Evolutionary conservation across 257 asterid species (phyloP).

Genomic region (Nemophila menziesii): DNA sequence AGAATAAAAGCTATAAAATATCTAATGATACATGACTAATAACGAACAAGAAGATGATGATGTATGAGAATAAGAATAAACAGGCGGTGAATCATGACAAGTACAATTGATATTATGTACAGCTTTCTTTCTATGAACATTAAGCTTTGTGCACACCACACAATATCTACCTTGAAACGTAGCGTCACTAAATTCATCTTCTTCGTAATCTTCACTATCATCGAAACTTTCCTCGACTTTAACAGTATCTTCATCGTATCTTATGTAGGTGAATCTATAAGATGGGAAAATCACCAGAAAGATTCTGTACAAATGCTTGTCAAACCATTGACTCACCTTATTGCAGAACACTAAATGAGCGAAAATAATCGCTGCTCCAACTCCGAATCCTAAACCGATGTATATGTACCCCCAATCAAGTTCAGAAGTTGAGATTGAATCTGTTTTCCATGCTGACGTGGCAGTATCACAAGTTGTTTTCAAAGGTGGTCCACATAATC

Average conservation of each 20-base stretch:
- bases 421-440: not conserved
- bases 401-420: slow-evolving; percentile 44
- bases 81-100: slow-evolving; percentile 42
- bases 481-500: slow-evolving; percentile 40
- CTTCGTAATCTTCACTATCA: slow-evolving; percentile 21
- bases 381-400: slow-evolving; percentile 40
- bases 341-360: slow-evolving; percentile 40
- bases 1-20: slow-evolving; percentile 15
- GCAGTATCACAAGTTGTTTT: slow-evolving; percentile 13
- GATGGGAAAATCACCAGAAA: slow-evolving; percentile 34
- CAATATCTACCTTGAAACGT: slow-evolving; percentile 42
- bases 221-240: slow-evolving; percentile 17
- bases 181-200: slow-evolving; percentile 24
- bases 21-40: slow-evolving; percentile 23
- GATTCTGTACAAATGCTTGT: slow-evolving; percentile 16
- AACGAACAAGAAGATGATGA: slow-evolving; percentile 44
- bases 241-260: slow-evolving; percentile 37
- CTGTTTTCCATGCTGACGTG: not conserved
- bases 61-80: slow-evolving; percentile 28
- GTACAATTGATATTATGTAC: slow-evolving; percentile 55
- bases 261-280: slow-evolving; percentile 34
- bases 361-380: slow-evolving; percentile 42
- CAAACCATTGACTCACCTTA: slow-evolving; percentile 29
- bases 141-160: slow-evolving; percentile 70
- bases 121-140: slow-evolving; percentile 28